phyloP scores from a whole-genome alignment of 768 basidiomycete genomes.

The Russula sp. region DNA sequence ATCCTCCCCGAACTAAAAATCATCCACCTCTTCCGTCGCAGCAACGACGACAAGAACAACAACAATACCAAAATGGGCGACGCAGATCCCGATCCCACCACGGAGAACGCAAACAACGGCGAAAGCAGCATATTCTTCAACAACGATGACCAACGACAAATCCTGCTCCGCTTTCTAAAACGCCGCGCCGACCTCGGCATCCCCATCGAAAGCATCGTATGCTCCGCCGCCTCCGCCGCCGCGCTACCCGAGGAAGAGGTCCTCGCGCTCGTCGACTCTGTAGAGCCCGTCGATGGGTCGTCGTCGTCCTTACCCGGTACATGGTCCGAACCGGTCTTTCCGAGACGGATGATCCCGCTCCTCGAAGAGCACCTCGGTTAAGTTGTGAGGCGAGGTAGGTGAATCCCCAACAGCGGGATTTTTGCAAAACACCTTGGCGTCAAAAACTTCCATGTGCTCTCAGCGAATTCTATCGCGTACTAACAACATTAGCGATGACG shows the following conservation, averaged over 20 bases:
- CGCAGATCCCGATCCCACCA: no score
- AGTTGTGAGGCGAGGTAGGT: no score
- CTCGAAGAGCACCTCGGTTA: slow-evolving; percentile 14
- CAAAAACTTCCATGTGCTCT: no score
- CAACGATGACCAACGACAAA: background rate
- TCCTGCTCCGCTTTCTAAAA: background rate
- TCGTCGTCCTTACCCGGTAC: background rate
- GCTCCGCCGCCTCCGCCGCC: background rate
- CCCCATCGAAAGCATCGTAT: slow-evolving; percentile 6
- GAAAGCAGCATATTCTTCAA: no score
- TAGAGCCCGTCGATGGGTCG: no score
- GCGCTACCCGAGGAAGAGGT: background rate
- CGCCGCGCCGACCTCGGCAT: slow-evolving; percentile 3
- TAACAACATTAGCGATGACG: no score
- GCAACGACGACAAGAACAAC: background rate
- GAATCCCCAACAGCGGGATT: no score
- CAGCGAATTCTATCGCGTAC: no score
- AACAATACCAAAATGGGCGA: background rate
- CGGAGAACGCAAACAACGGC: no score
- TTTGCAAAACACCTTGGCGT: no score
- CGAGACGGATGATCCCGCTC: slow-evolving; percentile 4
- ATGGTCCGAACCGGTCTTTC: slow-evolving; percentile 5
- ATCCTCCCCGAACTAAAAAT: background rate
- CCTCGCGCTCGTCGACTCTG: background rate
- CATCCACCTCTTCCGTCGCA: slow-evolving; percentile 3